Evolutionary conservation across 2,329 filamentous ascomycete genomes (phyloP).

Genomic region (Neonectria ditissima): DNA sequence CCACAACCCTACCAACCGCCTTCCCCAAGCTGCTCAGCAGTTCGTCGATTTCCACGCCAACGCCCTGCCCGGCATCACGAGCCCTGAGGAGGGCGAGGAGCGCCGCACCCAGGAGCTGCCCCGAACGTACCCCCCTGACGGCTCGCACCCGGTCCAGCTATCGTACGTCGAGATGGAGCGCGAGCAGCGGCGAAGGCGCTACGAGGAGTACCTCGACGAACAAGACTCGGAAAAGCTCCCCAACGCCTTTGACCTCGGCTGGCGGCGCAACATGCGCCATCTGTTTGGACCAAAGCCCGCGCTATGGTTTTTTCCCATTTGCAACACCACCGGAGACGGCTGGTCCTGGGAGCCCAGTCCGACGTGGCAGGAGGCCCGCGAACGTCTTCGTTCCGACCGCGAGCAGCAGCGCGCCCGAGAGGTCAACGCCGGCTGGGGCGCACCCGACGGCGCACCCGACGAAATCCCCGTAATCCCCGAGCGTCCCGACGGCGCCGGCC

Average conservation of each 20-base stretch:
- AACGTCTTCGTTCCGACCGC: constrained; percentile 69
- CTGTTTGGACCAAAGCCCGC: constrained; percentile 81
- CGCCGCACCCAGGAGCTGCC: constrained; percentile 47
- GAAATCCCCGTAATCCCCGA: constrained; percentile 42
- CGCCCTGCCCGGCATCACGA: constrained; percentile 81
- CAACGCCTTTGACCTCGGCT: constrained; percentile 92
- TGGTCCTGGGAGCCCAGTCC: constrained; percentile 93
- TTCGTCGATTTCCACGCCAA: constrained; percentile 86
- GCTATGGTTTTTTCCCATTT: constrained; percentile 84
- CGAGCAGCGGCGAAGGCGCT: constrained; percentile 64
- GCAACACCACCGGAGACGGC: constrained; percentile 89
- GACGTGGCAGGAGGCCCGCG: constrained; percentile 79
- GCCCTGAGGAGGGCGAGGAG: constrained; percentile 84
- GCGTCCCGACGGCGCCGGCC: constrained; percentile 47
- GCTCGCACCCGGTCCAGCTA: constrained; percentile 56
- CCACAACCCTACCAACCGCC: constrained; percentile 63
- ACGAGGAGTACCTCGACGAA: constrained; percentile 86
- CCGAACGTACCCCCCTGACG: constrained; percentile 46
- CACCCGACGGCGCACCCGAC: constrained; percentile 41
- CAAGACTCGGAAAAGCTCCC: constrained; percentile 88
- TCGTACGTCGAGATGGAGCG: constrained; percentile 69
- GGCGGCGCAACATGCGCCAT: constrained; percentile 81
- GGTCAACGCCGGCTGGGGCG: constrained; percentile 75
- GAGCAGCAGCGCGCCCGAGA: constrained; percentile 73
- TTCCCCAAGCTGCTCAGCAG: constrained; percentile 72